Percentiles rank a stretch among this genome's conserved stretches.
Conservation (phyloP, 225 moss, liverwort and hornwort species). For the Sphagnum contortum region DNA sequence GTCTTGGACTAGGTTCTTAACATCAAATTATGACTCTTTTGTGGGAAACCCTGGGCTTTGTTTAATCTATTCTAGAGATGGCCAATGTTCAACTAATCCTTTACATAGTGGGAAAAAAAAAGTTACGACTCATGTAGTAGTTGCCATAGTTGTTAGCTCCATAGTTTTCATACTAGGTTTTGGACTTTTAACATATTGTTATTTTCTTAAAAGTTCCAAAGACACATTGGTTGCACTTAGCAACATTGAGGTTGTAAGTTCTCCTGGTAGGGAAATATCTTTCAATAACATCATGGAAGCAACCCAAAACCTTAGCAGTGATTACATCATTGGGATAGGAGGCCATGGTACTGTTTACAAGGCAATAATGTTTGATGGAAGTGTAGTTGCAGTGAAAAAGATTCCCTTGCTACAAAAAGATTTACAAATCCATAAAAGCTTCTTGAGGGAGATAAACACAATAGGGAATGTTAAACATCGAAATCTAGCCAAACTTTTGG, state of each 20-base stretch:
- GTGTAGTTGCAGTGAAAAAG: constrained; percentile 9
- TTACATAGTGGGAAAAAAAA: not conserved
- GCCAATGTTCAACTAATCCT: not conserved
- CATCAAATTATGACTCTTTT: constrained; percentile 1
- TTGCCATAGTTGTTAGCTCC: not conserved
- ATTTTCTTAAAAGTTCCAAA: too few relatives aligned
- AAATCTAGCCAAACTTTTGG: constrained; percentile 19
- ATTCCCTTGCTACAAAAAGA: constrained; percentile 4
- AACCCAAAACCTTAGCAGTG: constrained; percentile 6
- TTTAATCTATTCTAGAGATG: not conserved
- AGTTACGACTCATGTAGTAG: not conserved
- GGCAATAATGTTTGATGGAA: constrained; percentile 2
- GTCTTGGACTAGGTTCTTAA: constrained; percentile 1
- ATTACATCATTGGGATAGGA: constrained; percentile 6
- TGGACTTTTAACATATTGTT: not conserved
- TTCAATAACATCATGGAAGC: constrained; percentile 12
- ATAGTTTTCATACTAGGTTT: not conserved
- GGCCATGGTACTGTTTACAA: constrained; percentile 11
- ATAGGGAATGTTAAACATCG: constrained; percentile 7
- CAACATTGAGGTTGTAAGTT: too few relatives aligned
- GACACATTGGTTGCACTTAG: too few relatives aligned
- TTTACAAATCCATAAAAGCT: constrained; percentile 7
- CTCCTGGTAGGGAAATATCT: not conserved
- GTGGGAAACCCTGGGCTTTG: constrained; percentile 2
- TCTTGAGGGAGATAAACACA: constrained; percentile 8